Conservation (phyloP, 805 yeast genomes). For the Huiozyma sinensis region DNA sequence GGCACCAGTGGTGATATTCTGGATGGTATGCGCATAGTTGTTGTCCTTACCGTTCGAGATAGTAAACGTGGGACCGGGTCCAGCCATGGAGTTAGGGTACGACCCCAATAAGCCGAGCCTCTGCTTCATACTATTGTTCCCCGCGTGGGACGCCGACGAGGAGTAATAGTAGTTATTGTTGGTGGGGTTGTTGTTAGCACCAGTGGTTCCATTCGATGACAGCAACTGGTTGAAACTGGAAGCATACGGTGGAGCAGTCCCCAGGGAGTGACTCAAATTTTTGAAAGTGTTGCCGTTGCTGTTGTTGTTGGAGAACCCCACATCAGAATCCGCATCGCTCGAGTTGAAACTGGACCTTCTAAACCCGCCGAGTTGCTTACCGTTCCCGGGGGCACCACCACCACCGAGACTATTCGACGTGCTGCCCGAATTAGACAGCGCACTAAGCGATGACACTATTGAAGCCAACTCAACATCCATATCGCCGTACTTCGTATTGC, state of each 20-base stretch:
- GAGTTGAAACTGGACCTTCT: slow-evolving; percentile 24
- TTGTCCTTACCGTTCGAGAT: background rate
- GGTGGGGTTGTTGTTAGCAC: background rate
- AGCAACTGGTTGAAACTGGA: slow-evolving; percentile 1
- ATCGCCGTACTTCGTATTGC: slow-evolving; percentile 1
- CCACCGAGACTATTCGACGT: background rate
- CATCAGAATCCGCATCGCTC: slow-evolving; percentile 17
- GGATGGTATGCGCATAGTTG: slow-evolving; percentile 1
- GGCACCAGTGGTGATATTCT: slow-evolving; percentile 1
- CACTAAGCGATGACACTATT: slow-evolving; percentile 29
- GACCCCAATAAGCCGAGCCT: slow-evolving; percentile 15
- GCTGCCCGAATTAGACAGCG: slow-evolving; percentile 18
- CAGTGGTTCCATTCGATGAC: background rate
- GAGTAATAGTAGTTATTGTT: background rate
- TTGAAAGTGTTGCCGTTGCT: slow-evolving; percentile 6
- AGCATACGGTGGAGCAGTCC: slow-evolving; percentile 22
- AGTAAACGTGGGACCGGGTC: slow-evolving; percentile 6
- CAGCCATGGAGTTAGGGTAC: slow-evolving; percentile 21
- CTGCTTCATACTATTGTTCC: slow-evolving; percentile 1
- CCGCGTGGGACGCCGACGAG: background rate
- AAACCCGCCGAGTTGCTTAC: slow-evolving; percentile 20
- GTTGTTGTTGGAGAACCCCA: slow-evolving; percentile 5
- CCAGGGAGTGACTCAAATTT: slow-evolving; percentile 25
- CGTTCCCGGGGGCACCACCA: background rate
- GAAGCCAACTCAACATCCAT: slow-evolving; percentile 28